Conservation (phyloP, 2,329 filamentous ascomycete species). For the Alternaria panax region DNA sequence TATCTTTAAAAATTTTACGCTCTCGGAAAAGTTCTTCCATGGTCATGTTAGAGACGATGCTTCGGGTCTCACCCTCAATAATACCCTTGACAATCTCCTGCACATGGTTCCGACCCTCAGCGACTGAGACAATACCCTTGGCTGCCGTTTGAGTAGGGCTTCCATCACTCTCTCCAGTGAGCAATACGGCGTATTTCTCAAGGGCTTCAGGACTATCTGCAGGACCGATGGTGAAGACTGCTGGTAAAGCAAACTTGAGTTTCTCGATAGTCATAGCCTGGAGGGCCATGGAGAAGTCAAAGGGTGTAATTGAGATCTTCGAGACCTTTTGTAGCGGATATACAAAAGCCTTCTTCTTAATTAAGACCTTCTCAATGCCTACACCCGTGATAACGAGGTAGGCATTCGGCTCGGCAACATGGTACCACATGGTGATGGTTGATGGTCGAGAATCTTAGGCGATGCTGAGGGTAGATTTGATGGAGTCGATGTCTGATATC, state of each 20-base stretch:
- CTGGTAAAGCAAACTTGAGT: conserved; percentile 79
- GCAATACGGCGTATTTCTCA: conserved; percentile 81
- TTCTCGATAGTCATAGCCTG: conserved; percentile 93
- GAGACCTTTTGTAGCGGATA: conserved; percentile 51
- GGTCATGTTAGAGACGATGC: conserved; percentile 86
- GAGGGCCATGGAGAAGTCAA: conserved; percentile 82
- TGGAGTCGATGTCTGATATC: background rate
- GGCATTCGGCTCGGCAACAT: conserved; percentile 76
- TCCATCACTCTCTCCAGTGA: conserved; percentile 68
- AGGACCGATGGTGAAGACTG: conserved; percentile 86
- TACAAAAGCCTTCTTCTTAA: conserved; percentile 71
- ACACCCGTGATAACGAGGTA: conserved; percentile 89
- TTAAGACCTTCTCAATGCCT: conserved; percentile 75
- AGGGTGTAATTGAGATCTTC: conserved; percentile 69
- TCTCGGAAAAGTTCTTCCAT: conserved; percentile 90
- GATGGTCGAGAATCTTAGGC: background rate
- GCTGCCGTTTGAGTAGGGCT: conserved; percentile 44
- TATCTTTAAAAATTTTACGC: conserved; percentile 77
- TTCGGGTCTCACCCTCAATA: conserved; percentile 86
- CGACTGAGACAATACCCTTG: conserved; percentile 51
- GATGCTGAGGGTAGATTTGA: background rate
- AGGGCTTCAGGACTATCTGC: conserved; percentile 74
- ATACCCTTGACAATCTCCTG: conserved; percentile 89
- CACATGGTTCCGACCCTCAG: conserved; percentile 68
- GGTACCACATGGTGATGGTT: conserved; percentile 59